Evolutionary conservation across 495 filamentous ascomycete species (phyloP).

Genomic region (Aspergillus taichungensis): DNA sequence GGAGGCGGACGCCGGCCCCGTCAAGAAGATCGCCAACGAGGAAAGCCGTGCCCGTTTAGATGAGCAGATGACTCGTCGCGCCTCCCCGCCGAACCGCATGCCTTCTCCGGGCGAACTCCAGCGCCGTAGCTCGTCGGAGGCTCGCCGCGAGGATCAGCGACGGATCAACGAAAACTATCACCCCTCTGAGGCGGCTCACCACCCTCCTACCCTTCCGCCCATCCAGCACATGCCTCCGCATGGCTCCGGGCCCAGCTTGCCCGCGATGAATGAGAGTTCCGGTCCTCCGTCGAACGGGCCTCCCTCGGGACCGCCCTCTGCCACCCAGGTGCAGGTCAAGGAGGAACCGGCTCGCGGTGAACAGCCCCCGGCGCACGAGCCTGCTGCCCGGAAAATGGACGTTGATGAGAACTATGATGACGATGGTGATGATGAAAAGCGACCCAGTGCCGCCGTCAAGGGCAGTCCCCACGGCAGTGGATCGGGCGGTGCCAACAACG

Average conservation of each 20-base stretch:
- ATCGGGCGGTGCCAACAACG: constrained; percentile 21
- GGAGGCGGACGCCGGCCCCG: constrained; percentile 60
- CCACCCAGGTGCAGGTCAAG: constrained; percentile 30
- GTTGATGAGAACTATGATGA: constrained; percentile 96
- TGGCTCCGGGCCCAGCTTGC: constrained; percentile 34
- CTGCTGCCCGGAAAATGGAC: constrained; percentile 89
- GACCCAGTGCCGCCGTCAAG: constrained; percentile 31
- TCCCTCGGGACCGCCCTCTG: constrained; percentile 38
- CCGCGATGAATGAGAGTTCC: constrained; percentile 48
- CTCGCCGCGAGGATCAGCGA: constrained; percentile 58
- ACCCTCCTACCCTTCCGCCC: constrained; percentile 63
- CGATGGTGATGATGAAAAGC: constrained; percentile 75
- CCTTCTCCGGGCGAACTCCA: constrained; percentile 60
- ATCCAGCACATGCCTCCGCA: constrained; percentile 66
- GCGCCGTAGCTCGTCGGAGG: constrained; percentile 72
- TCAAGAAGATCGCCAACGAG: constrained; percentile 80
- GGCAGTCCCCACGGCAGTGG: constrained; percentile 35
- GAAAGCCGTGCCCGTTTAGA: constrained; percentile 81
- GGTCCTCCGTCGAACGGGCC: constrained; percentile 54
- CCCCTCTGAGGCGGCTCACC: constrained; percentile 85
- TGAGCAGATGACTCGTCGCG: constrained; percentile 69
- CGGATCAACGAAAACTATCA: constrained; percentile 70
- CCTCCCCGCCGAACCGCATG: constrained; percentile 50
- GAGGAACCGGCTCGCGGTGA: constrained; percentile 45
- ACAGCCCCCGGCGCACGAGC: constrained; percentile 56